Base-by-base conservation (phyloP, 768 basidiomycete species). In the Kwoniella shandongensis region DNA sequence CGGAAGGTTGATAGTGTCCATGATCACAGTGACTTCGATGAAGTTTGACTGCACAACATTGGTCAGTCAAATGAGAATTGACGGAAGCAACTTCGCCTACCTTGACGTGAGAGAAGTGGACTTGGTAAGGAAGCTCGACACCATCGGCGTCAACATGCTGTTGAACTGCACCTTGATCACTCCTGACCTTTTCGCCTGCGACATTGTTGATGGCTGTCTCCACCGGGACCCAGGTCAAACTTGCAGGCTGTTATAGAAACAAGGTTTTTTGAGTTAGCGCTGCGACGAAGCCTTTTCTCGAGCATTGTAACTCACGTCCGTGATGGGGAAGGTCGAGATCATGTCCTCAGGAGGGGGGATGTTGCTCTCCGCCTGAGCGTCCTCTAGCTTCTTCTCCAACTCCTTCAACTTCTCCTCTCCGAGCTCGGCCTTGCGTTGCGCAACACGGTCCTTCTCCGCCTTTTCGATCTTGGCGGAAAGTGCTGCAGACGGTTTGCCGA, bases 61-160 rank as follows among this genome's bases (percentile, higher is more conserved):
- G 2, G 47, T 69, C 36, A 61, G 61, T 50, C 56, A 26, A 46
- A 30, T 45, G 15, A 38, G 57, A 44, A 40, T 30, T 3, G 20
- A 6, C 6, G 5, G 35, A 8, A 17, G 35, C 10, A 8, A 40
- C 39, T n/a, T 40, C 25, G 77, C 75, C 39, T 46, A 88, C 92
- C 80, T 91, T 83, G 45, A 94, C 91, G 75, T 93, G 89, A 67
- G 96, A 88, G 69, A 90, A 99, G 70, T 96, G 87, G 10, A 94
- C 84, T 73, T 92, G 93, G 79, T 91, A 93, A 5, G 94, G 85
- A 30, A 93, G 73, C 2, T 82, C 73, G 1, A 80, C 72, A 2
- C 86, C 87, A 63, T 96, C 91, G 2, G 78, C 73, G 50, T 83
- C 80, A 23, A 99, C 79, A 68, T 88, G 83, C 56, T 80, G 79